These are phyloP conservation scores for Limtongozyma cylindracea DNA, from an alignment of 805 yeast species.

Conservation along the genomic window DNA sequence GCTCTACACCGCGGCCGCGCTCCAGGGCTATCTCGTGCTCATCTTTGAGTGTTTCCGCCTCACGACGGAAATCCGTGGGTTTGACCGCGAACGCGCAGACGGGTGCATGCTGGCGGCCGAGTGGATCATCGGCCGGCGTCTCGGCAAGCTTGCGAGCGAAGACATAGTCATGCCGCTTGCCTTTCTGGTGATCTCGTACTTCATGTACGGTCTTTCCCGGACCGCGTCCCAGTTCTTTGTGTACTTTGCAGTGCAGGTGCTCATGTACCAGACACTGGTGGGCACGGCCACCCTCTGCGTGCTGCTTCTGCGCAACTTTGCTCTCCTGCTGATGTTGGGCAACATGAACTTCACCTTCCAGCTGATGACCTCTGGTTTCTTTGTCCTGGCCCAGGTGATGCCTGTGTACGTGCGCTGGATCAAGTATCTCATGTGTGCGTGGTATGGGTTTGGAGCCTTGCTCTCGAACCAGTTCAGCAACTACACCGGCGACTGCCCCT, in stretches of 20 bases:
- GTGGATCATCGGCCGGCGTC: slow-evolving; percentile 35
- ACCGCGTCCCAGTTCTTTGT: slow-evolving; percentile 18
- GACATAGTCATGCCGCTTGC: slow-evolving; percentile 37
- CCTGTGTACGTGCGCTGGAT: slow-evolving; percentile 80
- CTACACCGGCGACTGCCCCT: slow-evolving; percentile 35
- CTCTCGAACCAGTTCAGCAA: slow-evolving; percentile 39
- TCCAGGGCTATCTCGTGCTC: slow-evolving; percentile 14
- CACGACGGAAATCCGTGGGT: slow-evolving; percentile 14
- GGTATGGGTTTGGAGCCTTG: slow-evolving; percentile 57
- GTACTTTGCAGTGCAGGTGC: slow-evolving; percentile 30
- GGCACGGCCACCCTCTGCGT: slow-evolving; percentile 33
- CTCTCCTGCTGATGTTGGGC: slow-evolving; percentile 32
- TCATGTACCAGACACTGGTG: slow-evolving; percentile 30
- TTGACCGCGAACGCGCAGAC: slow-evolving; percentile 44
- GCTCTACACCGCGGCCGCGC: slow-evolving; percentile 12
- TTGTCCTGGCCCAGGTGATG: slow-evolving; percentile 43
- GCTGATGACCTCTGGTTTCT: slow-evolving; percentile 61
- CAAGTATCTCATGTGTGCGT: slow-evolving; percentile 47
- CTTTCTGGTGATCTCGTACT: slow-evolving; percentile 38
- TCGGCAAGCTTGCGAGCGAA: slow-evolving; percentile 41
- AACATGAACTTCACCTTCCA: slow-evolving; percentile 46
- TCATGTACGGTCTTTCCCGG: slow-evolving; percentile 47
- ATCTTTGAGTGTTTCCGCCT: slow-evolving; percentile 13
- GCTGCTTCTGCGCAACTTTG: slow-evolving; percentile 31
- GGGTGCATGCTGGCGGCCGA: slow-evolving; percentile 41